Conservation (phyloP, 2,329 filamentous ascomycete species). For the Ceratocystis alfenasii region DNA sequence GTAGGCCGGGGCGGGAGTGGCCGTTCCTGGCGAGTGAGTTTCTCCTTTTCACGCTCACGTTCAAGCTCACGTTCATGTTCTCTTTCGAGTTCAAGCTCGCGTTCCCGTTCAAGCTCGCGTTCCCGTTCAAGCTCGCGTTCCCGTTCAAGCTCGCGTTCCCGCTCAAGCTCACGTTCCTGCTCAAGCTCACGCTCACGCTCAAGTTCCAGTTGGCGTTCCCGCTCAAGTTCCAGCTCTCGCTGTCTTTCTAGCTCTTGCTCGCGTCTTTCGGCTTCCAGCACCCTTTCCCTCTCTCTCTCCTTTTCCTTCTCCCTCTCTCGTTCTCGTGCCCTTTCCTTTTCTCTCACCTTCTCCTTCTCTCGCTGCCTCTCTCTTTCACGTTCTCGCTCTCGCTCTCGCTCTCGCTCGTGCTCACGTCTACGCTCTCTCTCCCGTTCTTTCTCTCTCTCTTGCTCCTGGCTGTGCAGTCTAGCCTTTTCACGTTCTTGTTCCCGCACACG, state of each 20-base stretch:
- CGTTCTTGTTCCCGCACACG: constrained; percentile 59
- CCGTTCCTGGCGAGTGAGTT: background rate
- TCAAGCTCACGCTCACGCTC: constrained; percentile 25
- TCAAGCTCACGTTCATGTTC: constrained; percentile 14
- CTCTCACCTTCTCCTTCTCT: constrained; percentile 19
- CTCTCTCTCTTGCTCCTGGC: constrained; percentile 45
- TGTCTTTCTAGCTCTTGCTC: constrained; percentile 10
- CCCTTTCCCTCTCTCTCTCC: constrained; percentile 23
- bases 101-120: background rate
- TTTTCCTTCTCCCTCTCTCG: constrained; percentile 24
- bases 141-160: background rate
- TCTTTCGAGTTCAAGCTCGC: constrained; percentile 11
- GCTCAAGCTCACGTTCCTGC: background rate
- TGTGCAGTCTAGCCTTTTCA: constrained; percentile 51
- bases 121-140: background rate
- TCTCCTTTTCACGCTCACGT: constrained; percentile 12
- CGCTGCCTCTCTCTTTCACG: background rate
- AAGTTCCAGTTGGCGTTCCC: constrained; percentile 37
- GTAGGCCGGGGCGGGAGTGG: background rate
- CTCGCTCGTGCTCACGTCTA: constrained; percentile 25
- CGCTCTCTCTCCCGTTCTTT: constrained; percentile 39
- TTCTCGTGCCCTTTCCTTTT: constrained; percentile 23
- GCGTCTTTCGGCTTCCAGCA: constrained; percentile 21
- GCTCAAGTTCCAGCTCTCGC: constrained; percentile 6
- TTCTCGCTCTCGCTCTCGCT: constrained; percentile 2